These are phyloP conservation scores for Pseudozyma pruni DNA, from an alignment of 1,284 basidiomycete genomes.

Conservation along the genomic window DNA sequence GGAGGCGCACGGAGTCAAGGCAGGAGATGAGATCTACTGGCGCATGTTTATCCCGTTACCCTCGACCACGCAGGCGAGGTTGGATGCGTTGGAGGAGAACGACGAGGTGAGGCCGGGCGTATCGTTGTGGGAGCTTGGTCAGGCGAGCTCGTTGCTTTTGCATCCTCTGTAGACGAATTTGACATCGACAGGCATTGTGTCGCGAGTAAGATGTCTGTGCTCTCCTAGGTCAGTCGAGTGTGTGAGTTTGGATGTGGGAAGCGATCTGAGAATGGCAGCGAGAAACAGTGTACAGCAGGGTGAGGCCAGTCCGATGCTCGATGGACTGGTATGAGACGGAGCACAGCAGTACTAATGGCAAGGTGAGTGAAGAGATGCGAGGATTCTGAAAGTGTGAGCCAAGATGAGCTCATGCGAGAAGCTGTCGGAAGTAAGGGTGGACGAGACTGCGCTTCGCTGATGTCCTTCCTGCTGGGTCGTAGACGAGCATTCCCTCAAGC, in stretches of 20 bases:
- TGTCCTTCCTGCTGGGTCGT: slow-evolving; percentile 92
- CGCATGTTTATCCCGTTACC: slow-evolving; percentile 25
- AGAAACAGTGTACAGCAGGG: background rate
- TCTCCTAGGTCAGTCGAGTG: too few species aligned
- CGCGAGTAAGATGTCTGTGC: too few species aligned
- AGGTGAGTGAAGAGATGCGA: background rate
- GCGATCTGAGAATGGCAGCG: background rate
- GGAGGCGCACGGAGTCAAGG: slow-evolving; percentile 10
- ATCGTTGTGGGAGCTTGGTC: slow-evolving; percentile 46
- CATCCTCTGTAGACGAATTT: slow-evolving; percentile 13
- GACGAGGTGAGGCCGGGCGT: slow-evolving; percentile 9
- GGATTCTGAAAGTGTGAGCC: too few species aligned
- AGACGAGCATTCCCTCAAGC: slow-evolving; percentile 80
- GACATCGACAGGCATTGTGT: too few species aligned
- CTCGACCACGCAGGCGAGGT: slow-evolving; percentile 3
- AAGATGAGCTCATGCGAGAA: slow-evolving; percentile 33
- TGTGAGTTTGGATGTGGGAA: too few species aligned
- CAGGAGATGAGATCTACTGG: slow-evolving; percentile 42
- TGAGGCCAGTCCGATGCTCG: too few species aligned
- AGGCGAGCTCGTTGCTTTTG: slow-evolving; percentile 24
- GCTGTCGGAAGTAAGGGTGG: slow-evolving; percentile 43
- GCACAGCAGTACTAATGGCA: slow-evolving; percentile 3
- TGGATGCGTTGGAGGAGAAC: slow-evolving; percentile 4
- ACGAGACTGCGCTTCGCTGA: slow-evolving; percentile 43
- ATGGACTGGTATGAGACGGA: slow-evolving; percentile 13